Evolutionary conservation across 2,329 filamentous ascomycete species (phyloP), one percentile per base, ranked within the genome.

Genomic region (Metarhizium album): DNA sequence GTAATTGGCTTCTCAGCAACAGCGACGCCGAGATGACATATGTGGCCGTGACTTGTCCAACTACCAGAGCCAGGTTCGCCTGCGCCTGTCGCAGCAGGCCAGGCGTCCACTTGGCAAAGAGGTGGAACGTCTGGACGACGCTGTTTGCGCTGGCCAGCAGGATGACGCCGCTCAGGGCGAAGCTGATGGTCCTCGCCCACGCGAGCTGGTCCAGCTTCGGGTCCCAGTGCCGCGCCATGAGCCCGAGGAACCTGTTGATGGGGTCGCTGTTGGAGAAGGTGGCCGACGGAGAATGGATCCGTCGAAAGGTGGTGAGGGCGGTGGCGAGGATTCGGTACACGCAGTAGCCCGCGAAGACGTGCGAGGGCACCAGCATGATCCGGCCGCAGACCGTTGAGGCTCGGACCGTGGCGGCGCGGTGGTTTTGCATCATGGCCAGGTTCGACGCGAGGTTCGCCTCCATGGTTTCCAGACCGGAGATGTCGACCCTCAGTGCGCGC

Each of bases 161-260:
- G 64, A 95, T 93, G 47, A 90, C 80, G 18, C 88, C 89, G 7
- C 84, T 88, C 4, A 95, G 75, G 22, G 89, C 71, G 67, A 95
- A 94, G 53, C 85, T 89, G 57, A 94, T 90, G 62, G 89, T 86
- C 29, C 87, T 83, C 22, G 86, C 84, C 87, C 88, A 94, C 9
- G 87, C 86, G 11, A 82, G 77, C 60, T 89, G 86, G 67, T 95
- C 86, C 24, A 95, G 78, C 53, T 83, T 80, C 2, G 87, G 86
- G 62, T 94, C 87, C 79, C 87, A 90, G 68, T 94, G 87, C 51
- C 85, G 84, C 3, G 87, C 87, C 18, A 95, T 70, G 13, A 94
- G 74, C 4, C 87, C 86, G 8, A 95, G 78, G 54, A 91, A 76
- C 56, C 88, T 86, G 69, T 86, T 94, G 63, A 95, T 86, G 1